These are phyloP conservation scores for Plasmodium sp. DNA, from an alignment of 169 alveolate genomes.

Conservation along the genomic window DNA sequence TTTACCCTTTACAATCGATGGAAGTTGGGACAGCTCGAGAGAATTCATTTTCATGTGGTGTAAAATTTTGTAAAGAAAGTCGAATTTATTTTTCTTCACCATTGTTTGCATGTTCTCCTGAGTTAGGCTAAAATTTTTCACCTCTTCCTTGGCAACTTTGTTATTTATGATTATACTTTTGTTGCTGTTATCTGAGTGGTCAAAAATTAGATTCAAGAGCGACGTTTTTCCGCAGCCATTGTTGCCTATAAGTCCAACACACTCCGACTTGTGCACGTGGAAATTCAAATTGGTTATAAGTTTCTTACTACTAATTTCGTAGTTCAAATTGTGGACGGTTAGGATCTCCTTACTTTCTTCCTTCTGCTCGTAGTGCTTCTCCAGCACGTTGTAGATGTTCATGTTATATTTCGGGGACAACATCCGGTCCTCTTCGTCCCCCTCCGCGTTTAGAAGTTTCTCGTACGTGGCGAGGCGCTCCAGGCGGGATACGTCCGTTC, in stretches of 20 bases:
- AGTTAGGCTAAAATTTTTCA: not conserved
- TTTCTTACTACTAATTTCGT: constrained; percentile 74
- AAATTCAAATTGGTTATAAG: constrained; percentile 80
- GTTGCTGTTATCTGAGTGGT: constrained; percentile 16
- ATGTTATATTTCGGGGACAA: constrained; percentile 66
- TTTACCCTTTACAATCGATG: constrained; percentile 5
- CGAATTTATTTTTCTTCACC: constrained; percentile 39
- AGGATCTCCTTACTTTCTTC: constrained; percentile 36
- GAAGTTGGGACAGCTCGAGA: constrained; percentile 3
- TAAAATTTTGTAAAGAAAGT: constrained; percentile 14
- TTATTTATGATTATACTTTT: constrained; percentile 13
- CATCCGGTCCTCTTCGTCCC: not conserved
- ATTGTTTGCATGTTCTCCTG: not conserved
- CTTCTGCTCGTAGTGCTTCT: constrained; percentile 41
- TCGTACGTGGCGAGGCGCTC: not conserved
- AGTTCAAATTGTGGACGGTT: constrained; percentile 47
- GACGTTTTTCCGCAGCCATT: constrained; percentile 86
- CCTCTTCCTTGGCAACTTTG: not conserved
- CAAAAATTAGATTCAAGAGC: constrained; percentile 74
- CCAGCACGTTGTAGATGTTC: constrained; percentile 54
- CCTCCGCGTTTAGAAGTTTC: constrained; percentile 26
- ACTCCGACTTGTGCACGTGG: constrained; percentile 77
- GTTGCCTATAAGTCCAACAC: constrained; percentile 84
- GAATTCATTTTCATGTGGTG: constrained; percentile 46
- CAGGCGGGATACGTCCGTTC: not conserved